phyloP scores from a whole-genome alignment of 371 early-diverging fungal genomes.

The Syncephalastrum racemosum region DNA sequence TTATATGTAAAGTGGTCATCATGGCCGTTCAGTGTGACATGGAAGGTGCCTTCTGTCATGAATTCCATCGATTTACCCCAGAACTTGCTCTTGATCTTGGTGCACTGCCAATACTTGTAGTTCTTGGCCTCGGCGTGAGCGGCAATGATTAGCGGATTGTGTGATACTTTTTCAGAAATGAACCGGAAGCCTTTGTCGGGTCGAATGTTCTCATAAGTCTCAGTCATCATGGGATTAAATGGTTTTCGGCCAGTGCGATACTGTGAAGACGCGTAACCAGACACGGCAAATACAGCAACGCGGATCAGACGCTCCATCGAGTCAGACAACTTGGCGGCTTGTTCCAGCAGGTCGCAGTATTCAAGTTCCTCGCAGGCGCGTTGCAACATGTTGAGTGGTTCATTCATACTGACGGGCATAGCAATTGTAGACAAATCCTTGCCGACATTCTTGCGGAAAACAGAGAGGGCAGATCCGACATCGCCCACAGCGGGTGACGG shows the following conservation, averaged over 20 bases:
- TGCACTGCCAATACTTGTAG: slow-evolving; percentile 74
- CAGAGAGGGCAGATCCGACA: slow-evolving; percentile 74
- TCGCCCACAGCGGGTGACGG: slow-evolving; percentile 75
- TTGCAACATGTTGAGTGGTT: slow-evolving; percentile 89
- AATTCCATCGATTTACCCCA: slow-evolving; percentile 80
- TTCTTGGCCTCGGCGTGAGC: slow-evolving; percentile 67
- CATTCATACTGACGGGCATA: slow-evolving; percentile 92
- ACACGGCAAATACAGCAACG: slow-evolving; percentile 84
- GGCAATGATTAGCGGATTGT: slow-evolving; percentile 82
- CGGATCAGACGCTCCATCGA: slow-evolving; percentile 77
- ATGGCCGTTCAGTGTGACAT: slow-evolving; percentile 62
- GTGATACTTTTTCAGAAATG: slow-evolving; percentile 88
- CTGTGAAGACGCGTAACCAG: slow-evolving; percentile 80
- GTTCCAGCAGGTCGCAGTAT: slow-evolving; percentile 78
- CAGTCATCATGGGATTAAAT: slow-evolving; percentile 95
- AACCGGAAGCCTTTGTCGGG: slow-evolving; percentile 80
- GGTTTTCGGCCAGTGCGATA: slow-evolving; percentile 88
- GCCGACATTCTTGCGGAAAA: slow-evolving; percentile 90
- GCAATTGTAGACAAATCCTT: slow-evolving; percentile 90
- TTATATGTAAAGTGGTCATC: slow-evolving; percentile 75
- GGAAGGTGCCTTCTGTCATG: slow-evolving; percentile 69
- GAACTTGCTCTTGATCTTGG: slow-evolving; percentile 78
- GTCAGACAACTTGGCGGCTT: slow-evolving; percentile 60
- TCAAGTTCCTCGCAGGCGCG: slow-evolving; percentile 88
- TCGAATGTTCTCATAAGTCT: slow-evolving; percentile 90